Evolutionary conservation across 1,284 basidiomycete genomes (phyloP).

Genomic region (Anthracocystis panici-leucophaei): DNA sequence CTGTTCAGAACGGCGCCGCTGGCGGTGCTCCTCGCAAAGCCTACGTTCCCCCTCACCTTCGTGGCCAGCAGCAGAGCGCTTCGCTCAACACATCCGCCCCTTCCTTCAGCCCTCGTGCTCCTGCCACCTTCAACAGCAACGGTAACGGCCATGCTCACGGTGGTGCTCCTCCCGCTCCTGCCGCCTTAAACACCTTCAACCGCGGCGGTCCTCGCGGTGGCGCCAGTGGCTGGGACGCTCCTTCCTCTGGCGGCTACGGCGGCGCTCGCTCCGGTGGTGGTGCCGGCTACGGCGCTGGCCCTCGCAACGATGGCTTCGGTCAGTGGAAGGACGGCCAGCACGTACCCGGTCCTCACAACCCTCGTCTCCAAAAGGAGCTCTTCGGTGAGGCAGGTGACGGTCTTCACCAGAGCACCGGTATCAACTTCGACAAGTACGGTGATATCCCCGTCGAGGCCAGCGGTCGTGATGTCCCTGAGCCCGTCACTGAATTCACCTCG

Average conservation of each 20-base stretch:
- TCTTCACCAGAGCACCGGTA: conserved; percentile 85
- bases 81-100: conserved; percentile 65
- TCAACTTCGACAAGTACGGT: conserved; percentile 99
- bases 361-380: conserved; percentile 92
- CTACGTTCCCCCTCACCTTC: conserved; percentile 92
- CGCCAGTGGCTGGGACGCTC: conserved; percentile 52
- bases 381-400: conserved; percentile 87
- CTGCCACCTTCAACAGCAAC: conserved; percentile 53
- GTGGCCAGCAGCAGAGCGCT: conserved; percentile 71
- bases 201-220: conserved; percentile 56
- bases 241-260: conserved; percentile 47
- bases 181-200: conserved; percentile 59
- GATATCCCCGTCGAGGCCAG: conserved; percentile 99
- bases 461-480: conserved; percentile 93
- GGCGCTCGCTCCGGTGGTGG: conserved; percentile 49
- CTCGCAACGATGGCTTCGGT: conserved; percentile 73
- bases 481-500: conserved; percentile 85
- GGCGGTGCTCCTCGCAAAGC: conserved; percentile 77
- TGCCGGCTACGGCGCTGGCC: conserved; percentile 50
- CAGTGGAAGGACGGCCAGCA: conserved; percentile 91
- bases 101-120: conserved; percentile 50
- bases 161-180: conserved; percentile 43
- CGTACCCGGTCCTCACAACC: conserved; percentile 82
- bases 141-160: conserved; percentile 29
- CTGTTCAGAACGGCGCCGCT: conserved; percentile 54